Evolutionary conservation across 2,329 filamentous ascomycete genomes (phyloP).

Genomic region (Pseudohalonectria lignicola): DNA sequence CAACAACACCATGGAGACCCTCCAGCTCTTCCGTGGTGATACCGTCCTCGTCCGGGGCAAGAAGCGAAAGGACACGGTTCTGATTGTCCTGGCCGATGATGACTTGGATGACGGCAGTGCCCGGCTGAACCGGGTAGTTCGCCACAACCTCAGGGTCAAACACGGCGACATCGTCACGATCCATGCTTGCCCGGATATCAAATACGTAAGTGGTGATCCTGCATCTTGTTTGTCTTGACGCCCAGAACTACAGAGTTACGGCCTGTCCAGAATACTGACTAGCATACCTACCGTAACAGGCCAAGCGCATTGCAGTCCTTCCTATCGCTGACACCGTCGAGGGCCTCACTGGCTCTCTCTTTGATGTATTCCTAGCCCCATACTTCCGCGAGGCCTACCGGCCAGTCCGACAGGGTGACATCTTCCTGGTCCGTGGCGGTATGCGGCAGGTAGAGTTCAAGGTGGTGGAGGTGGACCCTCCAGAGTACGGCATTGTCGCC

Average conservation of each 20-base stretch:
- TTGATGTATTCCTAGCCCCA: slow-evolving; percentile 97
- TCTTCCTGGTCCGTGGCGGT: slow-evolving; percentile 93
- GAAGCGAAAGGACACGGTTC: slow-evolving; percentile 97
- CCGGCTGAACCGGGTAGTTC: slow-evolving; percentile 95
- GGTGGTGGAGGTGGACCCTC: slow-evolving; percentile 96
- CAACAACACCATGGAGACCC: slow-evolving; percentile 96
- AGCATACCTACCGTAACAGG: slow-evolving; percentile 44
- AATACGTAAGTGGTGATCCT: slow-evolving; percentile 86
- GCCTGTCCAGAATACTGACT: slow-evolving; percentile 3
- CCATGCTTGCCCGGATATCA: slow-evolving; percentile 97
- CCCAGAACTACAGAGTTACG: not conserved
- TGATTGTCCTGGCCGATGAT: slow-evolving; percentile 95
- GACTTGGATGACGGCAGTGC: slow-evolving; percentile 96
- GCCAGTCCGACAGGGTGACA: slow-evolving; percentile 90
- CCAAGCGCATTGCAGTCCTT: slow-evolving; percentile 96
- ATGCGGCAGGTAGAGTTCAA: slow-evolving; percentile 99
- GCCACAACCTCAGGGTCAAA: slow-evolving; percentile 97
- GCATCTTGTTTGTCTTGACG: too few relatives aligned
- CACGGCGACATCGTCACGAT: slow-evolving; percentile 97
- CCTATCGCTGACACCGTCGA: slow-evolving; percentile 98
- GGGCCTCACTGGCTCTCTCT: slow-evolving; percentile 92
- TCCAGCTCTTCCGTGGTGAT: slow-evolving; percentile 97
- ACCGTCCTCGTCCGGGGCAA: slow-evolving; percentile 98
- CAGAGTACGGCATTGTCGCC: slow-evolving; percentile 96
- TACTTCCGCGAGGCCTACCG: slow-evolving; percentile 99